Percentiles rank a stretch among this genome's conserved stretches.
Evolutionary conservation across 2,329 filamentous ascomycete genomes (phyloP).

Genomic region (Pyrenochaeta sp.): DNA sequence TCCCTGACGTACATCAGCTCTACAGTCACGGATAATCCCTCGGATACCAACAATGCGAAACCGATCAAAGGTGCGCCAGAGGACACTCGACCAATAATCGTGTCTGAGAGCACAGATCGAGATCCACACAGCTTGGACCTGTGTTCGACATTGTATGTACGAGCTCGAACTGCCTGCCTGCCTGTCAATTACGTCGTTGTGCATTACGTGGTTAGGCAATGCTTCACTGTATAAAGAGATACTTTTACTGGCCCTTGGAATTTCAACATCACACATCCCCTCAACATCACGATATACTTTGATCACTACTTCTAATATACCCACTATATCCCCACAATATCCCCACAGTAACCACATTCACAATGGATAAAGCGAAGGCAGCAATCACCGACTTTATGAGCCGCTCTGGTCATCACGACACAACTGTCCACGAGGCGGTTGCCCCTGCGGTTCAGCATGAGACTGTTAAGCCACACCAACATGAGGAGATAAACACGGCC

Average conservation of each 20-base stretch:
- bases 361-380: conserved; percentile 70
- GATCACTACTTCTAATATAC: not conserved
- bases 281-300: conserved; percentile 1
- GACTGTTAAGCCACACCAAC: conserved; percentile 65
- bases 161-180: not conserved
- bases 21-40: conserved; percentile 8
- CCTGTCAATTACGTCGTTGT: conserved; percentile 36
- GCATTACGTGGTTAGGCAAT: conserved; percentile 10
- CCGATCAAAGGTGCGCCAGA: not conserved
- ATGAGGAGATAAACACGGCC: conserved; percentile 69
- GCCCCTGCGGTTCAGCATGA: conserved; percentile 69
- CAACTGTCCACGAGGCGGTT: conserved; percentile 73
- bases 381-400: conserved; percentile 68
- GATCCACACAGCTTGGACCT: conserved; percentile 5
- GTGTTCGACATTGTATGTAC: conserved; percentile 8
- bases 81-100: not conserved
- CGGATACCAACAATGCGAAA: conserved; percentile 6
- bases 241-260: conserved; percentile 5
- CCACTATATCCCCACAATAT: conserved; percentile 1
- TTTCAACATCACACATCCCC: conserved; percentile 22
- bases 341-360: conserved; percentile 18
- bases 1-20: conserved; percentile 25
- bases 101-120: not conserved
- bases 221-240: conserved; percentile 29
- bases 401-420: conserved; percentile 71